Evolutionary conservation across 805 yeast genomes (phyloP).

Genomic region (Candida suzukii): DNA sequence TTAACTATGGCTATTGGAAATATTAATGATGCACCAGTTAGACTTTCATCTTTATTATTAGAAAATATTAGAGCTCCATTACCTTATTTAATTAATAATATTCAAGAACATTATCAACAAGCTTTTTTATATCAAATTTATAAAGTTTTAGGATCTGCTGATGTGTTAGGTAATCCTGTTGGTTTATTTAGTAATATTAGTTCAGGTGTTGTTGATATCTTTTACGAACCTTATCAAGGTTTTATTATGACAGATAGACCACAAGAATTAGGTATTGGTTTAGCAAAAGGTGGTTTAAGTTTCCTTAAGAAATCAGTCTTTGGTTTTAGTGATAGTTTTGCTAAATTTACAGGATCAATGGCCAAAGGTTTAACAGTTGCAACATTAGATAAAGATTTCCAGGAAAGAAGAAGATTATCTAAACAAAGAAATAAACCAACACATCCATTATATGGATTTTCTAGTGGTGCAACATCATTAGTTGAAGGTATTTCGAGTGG

Average conservation of each 20-base stretch:
- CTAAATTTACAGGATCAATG: constrained; percentile 87
- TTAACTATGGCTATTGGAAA: constrained; percentile 96
- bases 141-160: constrained; percentile 92
- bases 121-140: constrained; percentile 88
- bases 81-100: constrained; percentile 60
- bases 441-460: constrained; percentile 79
- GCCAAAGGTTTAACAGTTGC: constrained; percentile 92
- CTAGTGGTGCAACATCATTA: constrained; percentile 83
- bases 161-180: constrained; percentile 93
- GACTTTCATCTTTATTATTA: constrained; percentile 76
- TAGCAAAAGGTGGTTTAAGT: constrained; percentile 94
- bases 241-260: constrained; percentile 91
- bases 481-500: constrained; percentile 86
- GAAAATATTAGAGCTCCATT: constrained; percentile 87
- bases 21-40: constrained; percentile 93
- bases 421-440: constrained; percentile 73
- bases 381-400: constrained; percentile 80
- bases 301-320: constrained; percentile 91
- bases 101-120: constrained; percentile 84
- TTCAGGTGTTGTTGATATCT: constrained; percentile 93
- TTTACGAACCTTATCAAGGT: constrained; percentile 97
- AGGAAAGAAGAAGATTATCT: constrained; percentile 73
- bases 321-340: constrained; percentile 89
- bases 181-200: constrained; percentile 90
- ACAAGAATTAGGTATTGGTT: constrained; percentile 88